These are phyloP conservation scores for Coemansia sp. DNA, from an alignment of 192 early-diverging fungal species.

Conservation along the genomic window DNA sequence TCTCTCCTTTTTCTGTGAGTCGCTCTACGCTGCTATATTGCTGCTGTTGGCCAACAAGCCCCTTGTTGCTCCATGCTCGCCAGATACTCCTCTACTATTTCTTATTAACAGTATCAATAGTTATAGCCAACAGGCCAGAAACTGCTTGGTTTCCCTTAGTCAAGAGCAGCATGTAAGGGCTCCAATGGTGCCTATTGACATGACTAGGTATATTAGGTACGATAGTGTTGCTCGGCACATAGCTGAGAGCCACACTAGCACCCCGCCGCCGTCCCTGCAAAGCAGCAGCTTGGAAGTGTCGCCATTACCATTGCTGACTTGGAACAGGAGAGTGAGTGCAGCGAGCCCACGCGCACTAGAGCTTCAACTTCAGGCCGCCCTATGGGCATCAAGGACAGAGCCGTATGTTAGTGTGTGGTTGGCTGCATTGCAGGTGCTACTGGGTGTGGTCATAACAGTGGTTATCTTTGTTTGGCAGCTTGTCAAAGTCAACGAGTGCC, in stretches of 20 bases:
- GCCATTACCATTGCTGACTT: neutral
- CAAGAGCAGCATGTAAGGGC: too few species aligned
- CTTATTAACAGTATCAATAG: too few species aligned
- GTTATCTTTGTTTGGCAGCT: slow-evolving; percentile 1
- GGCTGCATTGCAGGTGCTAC: neutral
- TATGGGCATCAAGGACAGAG: neutral
- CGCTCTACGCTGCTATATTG: too few species aligned
- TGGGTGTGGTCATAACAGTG: slow-evolving; percentile 1
- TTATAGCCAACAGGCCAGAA: too few species aligned
- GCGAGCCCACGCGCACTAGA: neutral
- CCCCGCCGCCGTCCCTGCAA: neutral
- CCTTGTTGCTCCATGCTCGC: too few species aligned
- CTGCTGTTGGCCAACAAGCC: too few species aligned
- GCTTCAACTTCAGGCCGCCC: neutral
- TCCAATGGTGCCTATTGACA: neutral
- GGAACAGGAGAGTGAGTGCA: neutral
- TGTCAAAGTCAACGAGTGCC: neutral
- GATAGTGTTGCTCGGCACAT: neutral
- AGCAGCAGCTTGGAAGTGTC: neutral
- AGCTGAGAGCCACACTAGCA: neutral
- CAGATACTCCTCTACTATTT: too few species aligned
- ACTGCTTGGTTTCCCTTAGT: too few species aligned
- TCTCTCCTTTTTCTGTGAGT: too few species aligned
- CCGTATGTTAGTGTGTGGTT: slow-evolving; percentile 17
- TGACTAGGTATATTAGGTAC: neutral